These are phyloP conservation scores for Globisporangium canariense DNA, from an alignment of 352 stramenopile species.

Conservation along the genomic window DNA sequence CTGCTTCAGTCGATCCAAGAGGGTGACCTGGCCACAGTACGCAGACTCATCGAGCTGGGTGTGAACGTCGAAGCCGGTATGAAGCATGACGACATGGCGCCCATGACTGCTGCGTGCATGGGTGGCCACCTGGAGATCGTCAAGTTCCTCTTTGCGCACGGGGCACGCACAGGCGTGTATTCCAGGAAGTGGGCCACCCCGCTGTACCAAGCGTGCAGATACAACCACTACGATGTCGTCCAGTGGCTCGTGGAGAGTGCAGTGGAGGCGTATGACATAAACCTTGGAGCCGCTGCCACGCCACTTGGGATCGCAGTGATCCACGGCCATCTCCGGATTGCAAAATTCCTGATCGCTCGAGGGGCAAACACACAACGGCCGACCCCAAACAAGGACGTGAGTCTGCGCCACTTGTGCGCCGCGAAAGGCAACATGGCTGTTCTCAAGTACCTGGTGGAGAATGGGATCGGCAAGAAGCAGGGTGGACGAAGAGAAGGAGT, in stretches of 20 bases:
- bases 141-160: background rate
- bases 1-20: too few species aligned
- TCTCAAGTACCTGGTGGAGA: conserved; percentile 10
- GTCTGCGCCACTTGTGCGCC: background rate
- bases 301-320: background rate
- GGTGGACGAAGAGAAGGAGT: too few species aligned
- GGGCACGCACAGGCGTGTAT: too few species aligned
- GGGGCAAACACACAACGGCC: background rate
- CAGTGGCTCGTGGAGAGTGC: conserved; percentile 5
- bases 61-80: background rate
- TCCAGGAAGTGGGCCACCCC: background rate
- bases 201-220: background rate
- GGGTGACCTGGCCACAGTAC: background rate
- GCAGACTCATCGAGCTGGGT: background rate
- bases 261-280: background rate
- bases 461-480: background rate
- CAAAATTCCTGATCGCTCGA: background rate
- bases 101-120: background rate
- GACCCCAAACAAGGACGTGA: background rate
- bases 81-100: background rate
- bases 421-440: conserved; percentile 13
- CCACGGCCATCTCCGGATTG: background rate
- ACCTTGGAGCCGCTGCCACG: background rate
- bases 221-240: background rate
- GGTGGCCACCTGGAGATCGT: background rate